Evolutionary conservation across 106 monocot genomes (phyloP), one percentile per base, ranked within the genome.

Genomic region (Chionographis japonica): DNA sequence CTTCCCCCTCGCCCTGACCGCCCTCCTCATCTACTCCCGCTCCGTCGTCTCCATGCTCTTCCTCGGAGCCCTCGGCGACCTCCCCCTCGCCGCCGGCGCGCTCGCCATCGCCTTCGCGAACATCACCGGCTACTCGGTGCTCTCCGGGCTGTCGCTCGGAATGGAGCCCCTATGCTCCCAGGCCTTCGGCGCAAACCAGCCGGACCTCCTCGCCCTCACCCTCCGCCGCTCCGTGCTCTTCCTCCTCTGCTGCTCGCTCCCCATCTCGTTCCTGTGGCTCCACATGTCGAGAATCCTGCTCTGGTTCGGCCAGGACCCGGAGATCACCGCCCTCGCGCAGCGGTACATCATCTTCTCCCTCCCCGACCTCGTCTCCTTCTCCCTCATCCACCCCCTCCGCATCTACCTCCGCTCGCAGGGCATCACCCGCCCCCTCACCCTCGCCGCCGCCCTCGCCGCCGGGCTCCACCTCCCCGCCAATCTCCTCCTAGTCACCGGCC

Each of bases 121-220:
- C 78, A 83, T 83, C 65, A 74, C 74, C 59, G 74, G 83, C 52
- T 83, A 78, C 80, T 80, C 75, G 4, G 80, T 80, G 16, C 74
- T 80, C 40, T 69, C 69, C 10, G 80, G 80, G 1, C 50, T 80
- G 9, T 80, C 80, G 16, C 80, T 80, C 4, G 80, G 80, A 20
- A 80, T 80, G 80, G 74, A 83, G 51, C 83, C 83, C 9, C 78
- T 83, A 49, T 83, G 83, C 61, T 78, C 83, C 3, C 83, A 83
- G 52, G 53, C 83, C 19, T 83, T 83, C 55, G 83, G 83, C 50
- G 78, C 78, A 3, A 65, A 67, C 52, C 73, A 67, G 1, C 54
- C 54, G 3, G 65, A 67, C 6, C 40, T 83, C 19, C 64, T 83
- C 11, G 38, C 70, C 37, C 56, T 83, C 39, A 83, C 83, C 37